phyloP scores from a whole-genome alignment of 306 rosid genomes.

The Purshia tridentata region DNA sequence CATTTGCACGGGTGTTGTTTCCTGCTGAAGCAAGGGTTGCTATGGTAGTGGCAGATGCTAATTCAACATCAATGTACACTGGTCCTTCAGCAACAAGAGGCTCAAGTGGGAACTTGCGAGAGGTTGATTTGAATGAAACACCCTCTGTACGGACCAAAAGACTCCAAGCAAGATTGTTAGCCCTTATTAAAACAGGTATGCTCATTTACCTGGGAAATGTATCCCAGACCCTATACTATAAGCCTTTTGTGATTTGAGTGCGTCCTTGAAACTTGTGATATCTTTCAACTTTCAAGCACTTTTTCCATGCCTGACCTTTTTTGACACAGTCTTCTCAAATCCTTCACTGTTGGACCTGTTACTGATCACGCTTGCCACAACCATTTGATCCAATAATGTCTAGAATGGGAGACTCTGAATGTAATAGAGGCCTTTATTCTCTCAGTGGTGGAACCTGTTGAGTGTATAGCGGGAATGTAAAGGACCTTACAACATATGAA shows the following conservation, averaged over 20 bases:
- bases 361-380: neutral
- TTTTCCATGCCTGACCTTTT: neutral
- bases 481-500: too few species aligned
- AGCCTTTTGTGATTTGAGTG: neutral
- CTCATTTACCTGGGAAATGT: neutral
- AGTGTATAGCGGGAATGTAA: too few species aligned
- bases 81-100: conserved; percentile 33
- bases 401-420: too few species aligned
- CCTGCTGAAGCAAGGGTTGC: conserved; percentile 92
- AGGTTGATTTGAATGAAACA: conserved; percentile 83
- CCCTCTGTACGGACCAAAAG: conserved; percentile 57
- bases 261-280: neutral
- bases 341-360: neutral
- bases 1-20: conserved; percentile 64
- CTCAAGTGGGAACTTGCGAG: conserved; percentile 55
- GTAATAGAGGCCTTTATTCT: too few species aligned
- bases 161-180: conserved; percentile 54
- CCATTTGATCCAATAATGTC: neutral
- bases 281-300: neutral
- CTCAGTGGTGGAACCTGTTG: too few species aligned
- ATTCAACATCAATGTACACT: conserved; percentile 32
- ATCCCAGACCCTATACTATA: neutral
- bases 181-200: conserved; percentile 83
- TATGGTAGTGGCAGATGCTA: conserved; percentile 68
- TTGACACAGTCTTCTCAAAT: neutral